Conservation (phyloP, 495 filamentous ascomycete genomes). For the Polyplosphaeria fusca region DNA sequence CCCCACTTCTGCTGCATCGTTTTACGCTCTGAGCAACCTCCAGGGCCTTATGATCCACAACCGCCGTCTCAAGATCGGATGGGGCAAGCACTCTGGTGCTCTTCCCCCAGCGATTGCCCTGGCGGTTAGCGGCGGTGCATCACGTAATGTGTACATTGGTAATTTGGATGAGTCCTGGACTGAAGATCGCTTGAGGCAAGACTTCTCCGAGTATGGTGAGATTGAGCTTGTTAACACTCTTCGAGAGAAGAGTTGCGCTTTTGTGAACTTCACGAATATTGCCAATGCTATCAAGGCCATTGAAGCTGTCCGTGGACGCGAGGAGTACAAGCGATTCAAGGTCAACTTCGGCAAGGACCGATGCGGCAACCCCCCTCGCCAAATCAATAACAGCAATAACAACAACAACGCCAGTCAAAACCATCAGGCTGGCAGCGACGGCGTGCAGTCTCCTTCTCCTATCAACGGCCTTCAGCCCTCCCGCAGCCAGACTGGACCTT, state of each 20-base stretch:
- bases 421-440: conserved; percentile 39
- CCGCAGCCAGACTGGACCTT: conserved; percentile 60
- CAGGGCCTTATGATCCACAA: conserved; percentile 99
- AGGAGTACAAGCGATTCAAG: conserved; percentile 97
- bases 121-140: conserved; percentile 92
- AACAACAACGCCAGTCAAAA: conserved; percentile 54
- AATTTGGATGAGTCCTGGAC: conserved; percentile 97
- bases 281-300: conserved; percentile 99
- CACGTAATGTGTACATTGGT: conserved; percentile 94
- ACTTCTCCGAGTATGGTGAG: conserved; percentile 97
- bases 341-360: conserved; percentile 99
- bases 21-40: conserved; percentile 94
- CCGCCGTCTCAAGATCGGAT: conserved; percentile 93
- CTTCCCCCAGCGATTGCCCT: conserved; percentile 94
- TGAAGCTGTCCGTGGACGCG: conserved; percentile 86
- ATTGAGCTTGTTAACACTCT: conserved; percentile 96
- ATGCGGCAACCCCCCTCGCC: conserved; percentile 92
- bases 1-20: conserved; percentile 93
- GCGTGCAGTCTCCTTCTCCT: conserved; percentile 60
- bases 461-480: conserved; percentile 48
- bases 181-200: conserved; percentile 90
- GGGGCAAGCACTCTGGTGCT: conserved; percentile 98
- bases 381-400: conserved; percentile 60
- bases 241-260: conserved; percentile 97
- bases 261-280: conserved; percentile 99